These are phyloP conservation scores for Ceratobasidium sp. DNA, from an alignment of 1,284 basidiomycete genomes.

Conservation along the genomic window DNA sequence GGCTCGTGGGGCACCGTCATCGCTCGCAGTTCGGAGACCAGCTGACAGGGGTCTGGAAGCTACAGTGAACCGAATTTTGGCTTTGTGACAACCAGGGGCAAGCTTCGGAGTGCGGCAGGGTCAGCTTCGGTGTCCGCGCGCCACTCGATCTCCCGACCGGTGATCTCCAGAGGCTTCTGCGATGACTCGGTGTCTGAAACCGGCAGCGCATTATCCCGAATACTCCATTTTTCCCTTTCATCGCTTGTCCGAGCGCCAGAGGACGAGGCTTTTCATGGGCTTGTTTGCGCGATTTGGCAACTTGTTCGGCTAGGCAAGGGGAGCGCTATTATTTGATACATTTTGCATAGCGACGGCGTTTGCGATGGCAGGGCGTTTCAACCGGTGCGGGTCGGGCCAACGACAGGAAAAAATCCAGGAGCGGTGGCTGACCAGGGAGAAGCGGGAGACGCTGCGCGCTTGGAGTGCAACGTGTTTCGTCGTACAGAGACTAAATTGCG, in stretches of 20 bases:
- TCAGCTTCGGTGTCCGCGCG: conserved; percentile 23
- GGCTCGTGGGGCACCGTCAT: conserved; percentile 9
- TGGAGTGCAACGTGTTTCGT: conserved; percentile 40
- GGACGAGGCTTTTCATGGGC: conserved; percentile 27
- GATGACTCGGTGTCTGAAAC: conserved; percentile 21
- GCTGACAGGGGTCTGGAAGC: conserved; percentile 24
- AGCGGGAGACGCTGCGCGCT: conserved; percentile 15
- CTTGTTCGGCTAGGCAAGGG: conserved; percentile 28
- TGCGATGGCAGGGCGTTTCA: conserved; percentile 5
- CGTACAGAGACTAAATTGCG: conserved; percentile 13
- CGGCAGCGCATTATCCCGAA: conserved; percentile 20
- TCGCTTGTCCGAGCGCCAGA: not conserved
- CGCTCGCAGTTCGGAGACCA: conserved; percentile 3
- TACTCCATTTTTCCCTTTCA: conserved; percentile 14
- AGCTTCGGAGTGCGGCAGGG: conserved; percentile 14
- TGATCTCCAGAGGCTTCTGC: conserved; percentile 21
- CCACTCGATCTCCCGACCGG: conserved; percentile 26
- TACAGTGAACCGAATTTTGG: conserved; percentile 26
- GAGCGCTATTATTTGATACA: conserved; percentile 18
- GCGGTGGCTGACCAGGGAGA: not conserved
- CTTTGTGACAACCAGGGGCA: conserved; percentile 42
- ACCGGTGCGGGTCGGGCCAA: not conserved
- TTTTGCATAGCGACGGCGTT: not conserved
- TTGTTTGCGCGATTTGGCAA: conserved; percentile 1
- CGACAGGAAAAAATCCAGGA: not conserved